Evolutionary conservation across 2,329 filamentous ascomycete species (phyloP).

Genomic region (Paracorniculantispora psalliotae): DNA sequence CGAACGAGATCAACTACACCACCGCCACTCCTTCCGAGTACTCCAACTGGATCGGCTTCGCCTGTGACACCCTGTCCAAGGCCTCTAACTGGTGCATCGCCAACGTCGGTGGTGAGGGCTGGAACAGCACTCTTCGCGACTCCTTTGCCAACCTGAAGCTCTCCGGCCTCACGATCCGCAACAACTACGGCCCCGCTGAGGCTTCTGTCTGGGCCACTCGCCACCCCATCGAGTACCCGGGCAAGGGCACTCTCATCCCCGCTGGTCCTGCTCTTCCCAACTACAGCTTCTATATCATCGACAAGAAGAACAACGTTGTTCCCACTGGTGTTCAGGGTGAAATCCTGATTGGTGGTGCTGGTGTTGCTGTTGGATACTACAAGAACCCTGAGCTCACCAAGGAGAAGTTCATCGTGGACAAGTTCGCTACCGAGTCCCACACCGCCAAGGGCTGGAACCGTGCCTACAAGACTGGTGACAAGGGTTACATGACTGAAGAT

Average conservation of each 20-base stretch:
- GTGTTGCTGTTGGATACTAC: constrained; percentile 38
- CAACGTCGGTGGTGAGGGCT: constrained; percentile 16
- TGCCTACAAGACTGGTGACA: constrained; percentile 39
- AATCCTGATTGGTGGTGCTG: constrained; percentile 30
- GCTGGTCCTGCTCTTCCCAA: constrained; percentile 24
- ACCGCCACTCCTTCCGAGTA: constrained; percentile 39
- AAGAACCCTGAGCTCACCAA: constrained; percentile 19
- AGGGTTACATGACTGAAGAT: constrained; percentile 27
- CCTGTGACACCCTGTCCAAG: constrained; percentile 7
- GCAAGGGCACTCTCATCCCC: constrained; percentile 19
- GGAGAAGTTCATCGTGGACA: constrained; percentile 16
- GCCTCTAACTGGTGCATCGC: constrained; percentile 19
- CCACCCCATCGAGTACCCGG: constrained; percentile 5
- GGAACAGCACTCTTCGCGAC: constrained; percentile 12
- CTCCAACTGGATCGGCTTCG: constrained; percentile 24
- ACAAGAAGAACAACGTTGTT: constrained; percentile 22
- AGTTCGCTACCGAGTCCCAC: constrained; percentile 14
- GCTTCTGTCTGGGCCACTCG: constrained; percentile 15
- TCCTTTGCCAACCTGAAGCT: constrained; percentile 16
- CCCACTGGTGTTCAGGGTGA: constrained; percentile 20
- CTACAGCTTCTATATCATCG: constrained; percentile 38
- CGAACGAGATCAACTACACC: constrained; percentile 33
- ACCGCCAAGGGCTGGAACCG: constrained; percentile 17
- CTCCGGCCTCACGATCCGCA: constrained; percentile 10
- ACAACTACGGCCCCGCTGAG: constrained; percentile 16